Conservation (phyloP, 768 basidiomycete genomes). For the Cystofilobasidium macerans region DNA sequence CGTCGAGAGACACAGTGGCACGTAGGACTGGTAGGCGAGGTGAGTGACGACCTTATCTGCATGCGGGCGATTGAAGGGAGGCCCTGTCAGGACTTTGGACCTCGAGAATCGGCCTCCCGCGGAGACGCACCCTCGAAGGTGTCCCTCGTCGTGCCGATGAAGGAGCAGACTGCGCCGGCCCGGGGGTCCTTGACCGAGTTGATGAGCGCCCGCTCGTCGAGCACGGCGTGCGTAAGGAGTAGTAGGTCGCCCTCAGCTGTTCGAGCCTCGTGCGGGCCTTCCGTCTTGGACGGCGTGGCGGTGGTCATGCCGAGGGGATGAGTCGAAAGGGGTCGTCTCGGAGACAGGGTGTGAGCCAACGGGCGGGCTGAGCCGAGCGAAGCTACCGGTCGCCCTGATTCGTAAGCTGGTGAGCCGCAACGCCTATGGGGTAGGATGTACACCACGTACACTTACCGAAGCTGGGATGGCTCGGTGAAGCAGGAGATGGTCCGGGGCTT, state of each 20-base stretch:
- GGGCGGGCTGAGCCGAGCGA: no score
- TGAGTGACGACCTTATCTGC: conserved; percentile 24
- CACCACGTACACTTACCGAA: no score
- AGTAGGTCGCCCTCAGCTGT: conserved; percentile 44
- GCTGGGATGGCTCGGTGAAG: no score
- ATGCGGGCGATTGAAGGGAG: background rate
- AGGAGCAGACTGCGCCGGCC: conserved; percentile 63
- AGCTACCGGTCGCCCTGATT: no score
- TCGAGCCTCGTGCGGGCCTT: background rate
- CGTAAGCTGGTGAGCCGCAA: no score
- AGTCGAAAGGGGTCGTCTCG: no score
- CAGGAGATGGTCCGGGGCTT: no score
- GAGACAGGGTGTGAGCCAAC: no score
- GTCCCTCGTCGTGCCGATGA: conserved; percentile 77
- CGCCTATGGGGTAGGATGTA: no score
- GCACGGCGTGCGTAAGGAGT: conserved; percentile 49
- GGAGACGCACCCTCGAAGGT: conserved; percentile 59
- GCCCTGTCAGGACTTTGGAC: conserved; percentile 5
- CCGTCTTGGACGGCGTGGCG: background rate
- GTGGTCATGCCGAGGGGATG: background rate
- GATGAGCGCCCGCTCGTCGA: conserved; percentile 53
- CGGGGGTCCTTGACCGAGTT: conserved; percentile 51
- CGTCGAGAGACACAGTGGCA: conserved; percentile 18
- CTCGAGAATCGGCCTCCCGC: no score
- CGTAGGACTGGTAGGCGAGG: conserved; percentile 24